These are phyloP conservation scores for Arabidopsis thaliana DNA, from an alignment of 345 rosid genomes.

Conservation along the genomic window TAIR10.1 NC_003070.9:8410501-8411000, in stretches of 20 bases:
- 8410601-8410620: slow-evolving; percentile 53
- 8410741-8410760: slow-evolving; percentile 70
- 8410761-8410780: slow-evolving; percentile 77
- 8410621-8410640: slow-evolving; percentile 61
- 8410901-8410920: slow-evolving; percentile 43
- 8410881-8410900: slow-evolving; percentile 17
- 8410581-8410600: slow-evolving; percentile 49
- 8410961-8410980: slow-evolving; percentile 32
- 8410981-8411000: slow-evolving; percentile 30
- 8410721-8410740: slow-evolving; percentile 79
- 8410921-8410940: slow-evolving; percentile 44
- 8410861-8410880: background rate
- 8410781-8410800: slow-evolving; percentile 55
- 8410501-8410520: slow-evolving; percentile 77
- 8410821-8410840: slow-evolving; percentile 95
- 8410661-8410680: slow-evolving; percentile 84
- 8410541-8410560: slow-evolving; percentile 86
- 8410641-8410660: slow-evolving; percentile 50
- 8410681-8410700: slow-evolving; percentile 65
- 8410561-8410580: slow-evolving; percentile 86
- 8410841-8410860: slow-evolving; percentile 28
- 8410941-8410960: slow-evolving; percentile 34
- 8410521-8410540: slow-evolving; percentile 64
- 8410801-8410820: slow-evolving; percentile 56
- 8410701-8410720: slow-evolving; percentile 62